Percentiles rank a stretch among this genome's conserved stretches.
Evolutionary conservation across 2,329 filamentous ascomycete species (phyloP).

Genomic region (Cadophora gregata): DNA sequence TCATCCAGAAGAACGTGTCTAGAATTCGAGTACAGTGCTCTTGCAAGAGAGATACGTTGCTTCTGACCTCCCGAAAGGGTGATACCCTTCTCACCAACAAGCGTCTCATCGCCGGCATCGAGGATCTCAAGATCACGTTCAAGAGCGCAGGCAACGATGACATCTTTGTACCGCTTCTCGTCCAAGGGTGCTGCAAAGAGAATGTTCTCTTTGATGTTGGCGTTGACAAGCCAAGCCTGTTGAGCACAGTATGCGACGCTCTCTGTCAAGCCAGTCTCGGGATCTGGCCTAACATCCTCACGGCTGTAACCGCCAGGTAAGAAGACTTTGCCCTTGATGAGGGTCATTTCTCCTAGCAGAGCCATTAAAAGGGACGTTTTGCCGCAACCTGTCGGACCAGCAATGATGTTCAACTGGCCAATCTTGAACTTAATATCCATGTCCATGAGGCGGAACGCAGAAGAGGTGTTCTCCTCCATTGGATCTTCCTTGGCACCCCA

Average conservation of each 20-base stretch:
- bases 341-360: conserved; percentile 92
- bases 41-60: conserved; percentile 94
- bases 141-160: conserved; percentile 88
- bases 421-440: conserved; percentile 82
- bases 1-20: conserved; percentile 92
- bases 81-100: conserved; percentile 97
- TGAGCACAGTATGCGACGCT: conserved; percentile 97
- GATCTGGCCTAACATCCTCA: conserved; percentile 81
- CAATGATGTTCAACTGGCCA: conserved; percentile 89
- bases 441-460: conserved; percentile 83
- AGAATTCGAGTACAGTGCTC: conserved; percentile 95
- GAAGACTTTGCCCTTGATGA: conserved; percentile 79
- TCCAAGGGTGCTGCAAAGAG: conserved; percentile 84
- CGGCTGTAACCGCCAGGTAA: conserved; percentile 80
- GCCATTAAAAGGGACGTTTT: conserved; percentile 98
- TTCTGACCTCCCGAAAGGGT: conserved; percentile 97
- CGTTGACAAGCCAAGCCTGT: conserved; percentile 96
- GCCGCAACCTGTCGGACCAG: conserved; percentile 90
- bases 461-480: conserved; percentile 62
- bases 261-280: conserved; percentile 85
- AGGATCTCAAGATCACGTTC: conserved; percentile 92
- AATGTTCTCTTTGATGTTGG: conserved; percentile 95
- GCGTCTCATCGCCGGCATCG: conserved; percentile 87
- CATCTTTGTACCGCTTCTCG: conserved; percentile 81
- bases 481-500: conserved; percentile 79